phyloP scores from a whole-genome alignment of 78 protist species.

The Salpingoeca rosetta region DNA sequence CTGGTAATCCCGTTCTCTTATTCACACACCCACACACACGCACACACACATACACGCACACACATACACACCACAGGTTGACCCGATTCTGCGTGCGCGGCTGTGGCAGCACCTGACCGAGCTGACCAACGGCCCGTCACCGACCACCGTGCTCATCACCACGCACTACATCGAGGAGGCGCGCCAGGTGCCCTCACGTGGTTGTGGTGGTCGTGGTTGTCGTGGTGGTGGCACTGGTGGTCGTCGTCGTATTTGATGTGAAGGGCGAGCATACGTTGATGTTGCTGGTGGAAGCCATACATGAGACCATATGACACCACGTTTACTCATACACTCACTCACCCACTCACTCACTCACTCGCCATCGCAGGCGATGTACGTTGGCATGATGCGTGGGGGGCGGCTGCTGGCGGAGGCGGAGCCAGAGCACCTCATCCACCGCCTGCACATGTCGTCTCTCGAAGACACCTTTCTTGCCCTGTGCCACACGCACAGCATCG shows the following conservation, averaged over 20 bases:
- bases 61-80: no score
- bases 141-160: constrained; percentile 45
- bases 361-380: neutral
- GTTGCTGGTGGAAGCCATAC: no score
- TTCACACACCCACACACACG: no score
- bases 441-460: constrained; percentile 2
- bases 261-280: no score
- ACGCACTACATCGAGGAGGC: constrained; percentile 64
- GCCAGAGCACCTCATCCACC: constrained; percentile 17
- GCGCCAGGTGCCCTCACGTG: neutral
- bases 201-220: no score
- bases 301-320: neutral
- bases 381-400: neutral
- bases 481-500: neutral
- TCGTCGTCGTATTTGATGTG: no score
- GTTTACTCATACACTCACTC: neutral
- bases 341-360: neutral
- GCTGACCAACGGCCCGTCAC: constrained; percentile 1
- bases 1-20: no score
- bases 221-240: no score
- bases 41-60: no score
- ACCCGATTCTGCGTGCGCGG: constrained; percentile 22
- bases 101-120: constrained; percentile 33
- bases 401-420: constrained; percentile 24
- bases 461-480: constrained; percentile 32